Percentiles rank a stretch among this genome's conserved stretches.
Evolutionary conservation across 2,329 filamentous ascomycete species (phyloP).

Genomic region (Mycocentrospora acerina): DNA sequence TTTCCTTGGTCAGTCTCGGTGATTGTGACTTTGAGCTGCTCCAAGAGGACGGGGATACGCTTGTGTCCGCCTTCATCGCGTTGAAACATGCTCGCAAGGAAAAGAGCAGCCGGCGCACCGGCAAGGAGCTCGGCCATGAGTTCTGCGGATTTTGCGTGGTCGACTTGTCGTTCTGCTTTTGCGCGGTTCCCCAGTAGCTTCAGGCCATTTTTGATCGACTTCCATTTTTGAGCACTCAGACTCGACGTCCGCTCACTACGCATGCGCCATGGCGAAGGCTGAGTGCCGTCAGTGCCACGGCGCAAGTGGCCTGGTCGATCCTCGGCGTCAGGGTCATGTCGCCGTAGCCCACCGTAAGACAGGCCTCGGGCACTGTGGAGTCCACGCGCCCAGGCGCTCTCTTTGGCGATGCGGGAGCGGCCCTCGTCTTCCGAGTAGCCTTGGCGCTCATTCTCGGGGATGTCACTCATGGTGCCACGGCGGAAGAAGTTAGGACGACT

Average conservation of each 20-base stretch:
- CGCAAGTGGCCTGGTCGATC: constrained; percentile 48
- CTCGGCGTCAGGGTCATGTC: constrained; percentile 36
- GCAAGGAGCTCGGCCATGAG: constrained; percentile 93
- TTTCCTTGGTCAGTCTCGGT: constrained; percentile 66
- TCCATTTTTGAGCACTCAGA: constrained; percentile 76
- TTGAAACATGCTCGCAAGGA: constrained; percentile 97
- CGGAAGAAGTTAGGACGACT: constrained; percentile 54
- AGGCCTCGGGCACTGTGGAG: constrained; percentile 50
- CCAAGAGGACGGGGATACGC: constrained; percentile 89
- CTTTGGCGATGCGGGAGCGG: constrained; percentile 48
- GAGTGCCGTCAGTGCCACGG: constrained; percentile 42
- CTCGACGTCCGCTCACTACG: constrained; percentile 50
- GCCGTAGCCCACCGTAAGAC: constrained; percentile 46
- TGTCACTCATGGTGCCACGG: constrained; percentile 51
- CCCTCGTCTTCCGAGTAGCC: constrained; percentile 56
- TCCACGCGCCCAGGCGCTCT: constrained; percentile 49
- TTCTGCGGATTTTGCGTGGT: constrained; percentile 93
- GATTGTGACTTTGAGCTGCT: constrained; percentile 88
- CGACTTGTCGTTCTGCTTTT: constrained; percentile 81
- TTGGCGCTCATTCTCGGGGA: constrained; percentile 49
- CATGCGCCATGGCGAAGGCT: constrained; percentile 46
- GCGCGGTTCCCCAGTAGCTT: constrained; percentile 75
- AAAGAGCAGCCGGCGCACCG: constrained; percentile 87
- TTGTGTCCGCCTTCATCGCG: constrained; percentile 94
- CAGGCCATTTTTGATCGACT: constrained; percentile 85